Evolutionary conservation across 306 rosid genomes (phyloP), one percentile per base, ranked within the genome.

Genomic region (Potentilla sterilis): DNA sequence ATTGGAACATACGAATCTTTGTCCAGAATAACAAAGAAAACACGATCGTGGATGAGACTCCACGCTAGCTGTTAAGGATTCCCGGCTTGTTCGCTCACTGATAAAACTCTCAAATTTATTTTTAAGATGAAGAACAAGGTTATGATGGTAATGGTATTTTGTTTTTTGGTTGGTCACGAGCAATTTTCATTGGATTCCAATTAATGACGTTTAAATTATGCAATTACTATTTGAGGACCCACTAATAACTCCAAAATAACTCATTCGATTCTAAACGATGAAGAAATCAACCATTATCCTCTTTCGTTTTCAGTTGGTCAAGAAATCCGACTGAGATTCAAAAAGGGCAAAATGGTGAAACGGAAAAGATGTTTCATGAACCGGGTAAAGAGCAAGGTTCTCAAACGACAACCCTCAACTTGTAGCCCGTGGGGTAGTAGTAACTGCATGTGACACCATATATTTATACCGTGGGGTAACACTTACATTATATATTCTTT

Each of bases 21-120:
- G 94, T 91, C 86, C 79, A 54, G 37, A 79, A 74, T 73, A 77
- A 65, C 21, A 67, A 37, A 44, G 70, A 77, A 77, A 79, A 61
- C 70, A 84, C 72, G 86, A 48, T 82, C 84, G 87, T 86, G 81
- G 86, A 84, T 64, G 95, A 77, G 80, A 86, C 92, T 81, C 86
- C 92, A 85, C 82, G 92, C 52, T n/a, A n/a, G n/a, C n/a, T 87
- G 87, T 61, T 44, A 73, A 52, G 16, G 92, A 84, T 84, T 86
- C 87, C 58, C 81, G 72, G 1, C 32, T 21, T 9, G 1, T 8
- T 54, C 21, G 2, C 24, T 52, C 61, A 19, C 28, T 54, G 12
- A 28, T 9, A 2, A n/a, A 3, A 54, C 5, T 8, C 32, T 3
- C 32, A 55, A 21, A 8, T 21, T 19, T 52, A 0, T 52, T 52